These are phyloP conservation scores for Neurospora tetrasperma DNA, from an alignment of 495 filamentous ascomycete genomes.

Conservation along the genomic window DNA sequence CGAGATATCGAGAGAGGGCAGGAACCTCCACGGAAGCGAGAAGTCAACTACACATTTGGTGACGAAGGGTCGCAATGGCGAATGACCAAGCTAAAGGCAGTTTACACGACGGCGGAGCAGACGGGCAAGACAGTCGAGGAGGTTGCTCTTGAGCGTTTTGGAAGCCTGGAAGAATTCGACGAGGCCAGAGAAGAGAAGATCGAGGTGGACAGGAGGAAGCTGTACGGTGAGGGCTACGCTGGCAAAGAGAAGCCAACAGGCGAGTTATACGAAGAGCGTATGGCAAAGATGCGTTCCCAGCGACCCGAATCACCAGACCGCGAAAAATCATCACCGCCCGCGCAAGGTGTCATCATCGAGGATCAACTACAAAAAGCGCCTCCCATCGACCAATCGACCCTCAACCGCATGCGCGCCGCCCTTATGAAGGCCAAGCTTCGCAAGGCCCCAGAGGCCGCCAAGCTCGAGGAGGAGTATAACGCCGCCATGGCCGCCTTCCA, in stretches of 20 bases:
- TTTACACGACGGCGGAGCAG: conserved; percentile 73
- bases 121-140: conserved; percentile 62
- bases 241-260: conserved; percentile 83
- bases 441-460: conserved; percentile 56
- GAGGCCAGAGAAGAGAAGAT: conserved; percentile 89
- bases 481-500: conserved; percentile 50
- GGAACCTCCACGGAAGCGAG: conserved; percentile 45
- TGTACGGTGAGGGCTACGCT: conserved; percentile 79
- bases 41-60: conserved; percentile 78
- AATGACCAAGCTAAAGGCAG: conserved; percentile 84
- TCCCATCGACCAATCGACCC: conserved; percentile 57
- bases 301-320: background rate
- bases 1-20: conserved; percentile 19
- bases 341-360: conserved; percentile 36
- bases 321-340: conserved; percentile 15
- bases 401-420: conserved; percentile 86
- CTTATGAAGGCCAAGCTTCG: conserved; percentile 89
- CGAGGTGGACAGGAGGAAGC: conserved; percentile 76
- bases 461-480: conserved; percentile 81
- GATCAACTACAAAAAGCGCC: conserved; percentile 30
- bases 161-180: conserved; percentile 75
- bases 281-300: conserved; percentile 14
- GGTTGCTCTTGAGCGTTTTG: conserved; percentile 71
- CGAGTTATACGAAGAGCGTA: conserved; percentile 69
- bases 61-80: conserved; percentile 87